Conservation (phyloP, 805 yeast species). For the Metschnikowia koreensis region DNA sequence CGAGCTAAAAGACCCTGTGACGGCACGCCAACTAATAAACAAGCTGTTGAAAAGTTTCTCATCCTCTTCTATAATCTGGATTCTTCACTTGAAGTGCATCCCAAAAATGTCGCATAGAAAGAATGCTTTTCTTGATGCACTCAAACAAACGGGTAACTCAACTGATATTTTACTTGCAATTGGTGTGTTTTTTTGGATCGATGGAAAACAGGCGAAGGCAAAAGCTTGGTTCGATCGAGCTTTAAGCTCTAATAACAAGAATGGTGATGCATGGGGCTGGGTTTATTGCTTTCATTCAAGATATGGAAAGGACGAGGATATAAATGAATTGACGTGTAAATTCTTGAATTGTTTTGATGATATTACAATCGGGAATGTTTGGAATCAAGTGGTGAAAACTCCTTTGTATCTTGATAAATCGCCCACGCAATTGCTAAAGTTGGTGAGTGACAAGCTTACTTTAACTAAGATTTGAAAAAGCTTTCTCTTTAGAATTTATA, state of each 20-base stretch:
- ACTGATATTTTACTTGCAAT: slow-evolving; percentile 58
- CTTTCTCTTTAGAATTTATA: background rate
- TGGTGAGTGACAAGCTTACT: slow-evolving; percentile 22
- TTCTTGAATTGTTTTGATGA: slow-evolving; percentile 7
- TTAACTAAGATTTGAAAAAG: background rate
- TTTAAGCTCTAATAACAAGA: slow-evolving; percentile 47
- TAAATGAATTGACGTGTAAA: background rate
- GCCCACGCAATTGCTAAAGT: slow-evolving; percentile 39
- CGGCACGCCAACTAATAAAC: slow-evolving; percentile 54
- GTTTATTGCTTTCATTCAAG: slow-evolving; percentile 28
- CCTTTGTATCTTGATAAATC: slow-evolving; percentile 44
- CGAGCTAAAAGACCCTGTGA: slow-evolving; percentile 44
- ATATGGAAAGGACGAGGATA: slow-evolving; percentile 11
- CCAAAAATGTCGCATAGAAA: slow-evolving; percentile 51
- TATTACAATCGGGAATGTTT: slow-evolving; percentile 60
- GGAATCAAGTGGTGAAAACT: slow-evolving; percentile 55
- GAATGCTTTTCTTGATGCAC: slow-evolving; percentile 65
- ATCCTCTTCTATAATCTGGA: slow-evolving; percentile 62
- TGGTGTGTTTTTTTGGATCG: slow-evolving; percentile 66
- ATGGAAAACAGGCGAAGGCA: slow-evolving; percentile 62
- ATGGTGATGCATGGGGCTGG: slow-evolving; percentile 82
- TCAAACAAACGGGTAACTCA: slow-evolving; percentile 61
- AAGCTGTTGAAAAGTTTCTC: slow-evolving; percentile 62
- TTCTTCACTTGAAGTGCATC: slow-evolving; percentile 49
- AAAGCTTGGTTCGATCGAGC: slow-evolving; percentile 75